phyloP scores from a whole-genome alignment of 352 stramenopile genomes.

The Elongisporangium prolatum region DNA sequence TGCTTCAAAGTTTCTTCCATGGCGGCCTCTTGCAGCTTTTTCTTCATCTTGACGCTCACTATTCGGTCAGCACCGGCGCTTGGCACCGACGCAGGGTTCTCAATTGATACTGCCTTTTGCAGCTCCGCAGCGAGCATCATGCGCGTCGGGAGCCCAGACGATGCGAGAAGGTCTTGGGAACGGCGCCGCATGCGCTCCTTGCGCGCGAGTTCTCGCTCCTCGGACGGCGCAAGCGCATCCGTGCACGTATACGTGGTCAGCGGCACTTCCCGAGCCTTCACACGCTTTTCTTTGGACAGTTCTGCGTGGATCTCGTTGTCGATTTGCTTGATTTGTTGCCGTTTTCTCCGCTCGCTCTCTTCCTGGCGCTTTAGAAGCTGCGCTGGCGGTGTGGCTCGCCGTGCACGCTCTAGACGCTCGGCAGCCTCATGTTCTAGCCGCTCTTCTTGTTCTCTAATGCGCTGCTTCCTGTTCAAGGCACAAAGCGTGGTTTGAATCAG shows the following conservation, averaged over 20 bases:
- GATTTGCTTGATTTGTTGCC: slow-evolving; percentile 27
- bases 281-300: slow-evolving; percentile 27
- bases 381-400: slow-evolving; percentile 34
- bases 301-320: slow-evolving; percentile 33
- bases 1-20: slow-evolving; percentile 28
- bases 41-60: slow-evolving; percentile 48
- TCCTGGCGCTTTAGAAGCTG: slow-evolving; percentile 54
- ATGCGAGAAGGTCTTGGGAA: slow-evolving; percentile 35
- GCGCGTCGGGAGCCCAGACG: slow-evolving; percentile 37
- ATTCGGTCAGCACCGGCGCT: background rate
- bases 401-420: slow-evolving; percentile 35
- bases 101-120: background rate
- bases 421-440: slow-evolving; percentile 16
- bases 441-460: slow-evolving; percentile 28
- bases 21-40: slow-evolving; percentile 34
- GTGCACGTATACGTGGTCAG: slow-evolving; percentile 38
- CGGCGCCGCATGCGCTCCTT: slow-evolving; percentile 50
- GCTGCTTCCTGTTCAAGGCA: slow-evolving; percentile 25
- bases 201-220: slow-evolving; percentile 31
- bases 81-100: background rate
- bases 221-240: slow-evolving; percentile 12
- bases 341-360: slow-evolving; percentile 28
- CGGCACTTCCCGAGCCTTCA: slow-evolving; percentile 46
- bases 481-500: too few species aligned
- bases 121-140: slow-evolving; percentile 24